Evolutionary conservation across 192 early-diverging fungal species (phyloP).

Genomic region (Entophlyctis helioformis): DNA sequence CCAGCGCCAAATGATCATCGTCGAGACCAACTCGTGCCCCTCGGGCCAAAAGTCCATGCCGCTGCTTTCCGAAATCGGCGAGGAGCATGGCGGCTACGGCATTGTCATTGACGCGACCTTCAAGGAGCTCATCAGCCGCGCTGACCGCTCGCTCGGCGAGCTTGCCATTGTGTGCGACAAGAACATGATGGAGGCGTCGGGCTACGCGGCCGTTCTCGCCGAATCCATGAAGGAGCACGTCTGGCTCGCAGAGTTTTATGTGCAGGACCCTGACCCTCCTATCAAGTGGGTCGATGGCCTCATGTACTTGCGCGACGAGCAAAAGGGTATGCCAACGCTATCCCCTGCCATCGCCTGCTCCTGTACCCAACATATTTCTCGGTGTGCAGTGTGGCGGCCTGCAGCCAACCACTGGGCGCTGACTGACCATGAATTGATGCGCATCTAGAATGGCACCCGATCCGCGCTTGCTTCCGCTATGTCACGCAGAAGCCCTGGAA

Average conservation of each 20-base stretch:
- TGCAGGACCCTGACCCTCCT: constrained; percentile 58
- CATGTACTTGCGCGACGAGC: constrained; percentile 54
- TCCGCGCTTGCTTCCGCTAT: constrained; percentile 80
- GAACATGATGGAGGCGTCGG: constrained; percentile 77
- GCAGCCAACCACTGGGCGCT: too few relatives aligned
- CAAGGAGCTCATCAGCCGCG: constrained; percentile 50
- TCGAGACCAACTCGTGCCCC: constrained; percentile 86
- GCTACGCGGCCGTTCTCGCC: constrained; percentile 70
- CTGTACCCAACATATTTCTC: too few relatives aligned
- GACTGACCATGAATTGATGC: too few relatives aligned
- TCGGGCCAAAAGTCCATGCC: constrained; percentile 90
- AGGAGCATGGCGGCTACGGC: constrained; percentile 72
- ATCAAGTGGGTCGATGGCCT: constrained; percentile 67
- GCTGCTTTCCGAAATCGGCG: constrained; percentile 53
- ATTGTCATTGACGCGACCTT: constrained; percentile 70
- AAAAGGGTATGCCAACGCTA: constrained; percentile 37
- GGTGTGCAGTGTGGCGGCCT: too few relatives aligned
- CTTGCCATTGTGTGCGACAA: constrained; percentile 79
- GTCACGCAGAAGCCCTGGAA: constrained; percentile 85
- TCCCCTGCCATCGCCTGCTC: too few relatives aligned
- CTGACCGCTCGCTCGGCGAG: constrained; percentile 53
- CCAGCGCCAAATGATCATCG: constrained; percentile 83
- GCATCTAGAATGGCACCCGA: constrained; percentile 64
- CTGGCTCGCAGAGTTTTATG: constrained; percentile 66
- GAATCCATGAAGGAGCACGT: constrained; percentile 64